Evolutionary conservation across 352 stramenopile genomes (phyloP), one percentile per base, ranked within the genome.

Genomic region (Globisporangium spiculum): DNA sequence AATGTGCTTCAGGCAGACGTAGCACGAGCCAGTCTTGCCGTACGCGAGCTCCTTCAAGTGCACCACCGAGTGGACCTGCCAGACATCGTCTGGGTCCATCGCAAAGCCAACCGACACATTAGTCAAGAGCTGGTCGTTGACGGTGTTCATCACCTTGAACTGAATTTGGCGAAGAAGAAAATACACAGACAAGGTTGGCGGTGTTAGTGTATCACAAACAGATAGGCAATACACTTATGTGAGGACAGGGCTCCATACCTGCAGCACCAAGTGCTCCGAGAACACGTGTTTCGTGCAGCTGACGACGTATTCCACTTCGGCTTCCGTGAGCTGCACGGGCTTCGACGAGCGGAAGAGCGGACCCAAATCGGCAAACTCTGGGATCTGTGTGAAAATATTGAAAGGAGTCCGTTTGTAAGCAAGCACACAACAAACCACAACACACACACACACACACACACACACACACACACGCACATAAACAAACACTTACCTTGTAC

Each of bases 131-230:
- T 99, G 97, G 66, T 99, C 96, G 61, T 98, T 97, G 60, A 99
- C 96, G 0, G 98, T 99, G 86, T 99, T 99, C 59, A 97, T 87
- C 65, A 99, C 92, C 52, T 89, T 92, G 75, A 99, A 99, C 85
- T 99, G 86, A 24, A 98, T 71, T 41, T 22, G 65, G 27, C 50
- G 24, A 34, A 14, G 12, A 34, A 14, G 4, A n/a, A 64, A 44
- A 27, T n/a, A 55, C 1, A 56, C 22, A 56, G 8, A 56, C n/a
- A 56, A 56, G n/a, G 20, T 7, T 27, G 50, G 8, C 4, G 9
- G n/a, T 20, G n/a, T 56, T 56, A 56, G 50, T 10, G 8, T 52
- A 24, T 56, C 20, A 36, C 5, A 41, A 7, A 12, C 2, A 24
- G 44, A 9, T 1, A 4, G 44, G 44, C 44, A 24, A 22, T 6